These are phyloP conservation scores for Boletus patriciae DNA, from an alignment of 768 basidiomycete species.

Conservation along the genomic window DNA sequence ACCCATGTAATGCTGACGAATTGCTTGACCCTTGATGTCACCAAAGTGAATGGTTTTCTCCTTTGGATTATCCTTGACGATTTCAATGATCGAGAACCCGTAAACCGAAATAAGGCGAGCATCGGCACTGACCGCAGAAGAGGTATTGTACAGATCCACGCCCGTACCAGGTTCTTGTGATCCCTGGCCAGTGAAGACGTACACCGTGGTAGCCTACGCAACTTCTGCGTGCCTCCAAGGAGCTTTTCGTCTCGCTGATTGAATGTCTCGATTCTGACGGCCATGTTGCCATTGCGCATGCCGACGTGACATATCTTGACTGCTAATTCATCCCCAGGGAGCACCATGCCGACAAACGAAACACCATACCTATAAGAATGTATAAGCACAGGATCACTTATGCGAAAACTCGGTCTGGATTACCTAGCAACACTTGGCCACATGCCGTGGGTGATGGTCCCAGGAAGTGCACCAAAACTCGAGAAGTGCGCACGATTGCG, in stretches of 20 bases:
- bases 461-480: conserved; percentile 86
- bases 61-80: conserved; percentile 98
- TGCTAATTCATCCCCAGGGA: conserved; percentile 82
- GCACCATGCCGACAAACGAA: conserved; percentile 95
- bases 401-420: conserved; percentile 87
- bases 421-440: conserved; percentile 94
- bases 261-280: conserved; percentile 82
- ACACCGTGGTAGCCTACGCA: conserved; percentile 89
- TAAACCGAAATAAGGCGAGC: conserved; percentile 91
- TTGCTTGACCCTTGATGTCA: conserved; percentile 98
- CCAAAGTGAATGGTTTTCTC: conserved; percentile 98
- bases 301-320: conserved; percentile 88
- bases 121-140: conserved; percentile 95
- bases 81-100: conserved; percentile 98
- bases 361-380: conserved; percentile 72
- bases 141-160: conserved; percentile 94
- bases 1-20: conserved; percentile 99
- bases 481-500: conserved; percentile 99
- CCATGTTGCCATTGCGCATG: conserved; percentile 92
- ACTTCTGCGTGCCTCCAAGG: conserved; percentile 92
- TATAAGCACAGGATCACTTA: conserved; percentile 42
- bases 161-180: conserved; percentile 99
- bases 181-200: conserved; percentile 98
- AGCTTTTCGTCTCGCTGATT: conserved; percentile 90
- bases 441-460: conserved; percentile 97